These are phyloP conservation scores for Agapanthus africanus DNA, from an alignment of 106 monocot genomes.

Conservation along the genomic window DNA sequence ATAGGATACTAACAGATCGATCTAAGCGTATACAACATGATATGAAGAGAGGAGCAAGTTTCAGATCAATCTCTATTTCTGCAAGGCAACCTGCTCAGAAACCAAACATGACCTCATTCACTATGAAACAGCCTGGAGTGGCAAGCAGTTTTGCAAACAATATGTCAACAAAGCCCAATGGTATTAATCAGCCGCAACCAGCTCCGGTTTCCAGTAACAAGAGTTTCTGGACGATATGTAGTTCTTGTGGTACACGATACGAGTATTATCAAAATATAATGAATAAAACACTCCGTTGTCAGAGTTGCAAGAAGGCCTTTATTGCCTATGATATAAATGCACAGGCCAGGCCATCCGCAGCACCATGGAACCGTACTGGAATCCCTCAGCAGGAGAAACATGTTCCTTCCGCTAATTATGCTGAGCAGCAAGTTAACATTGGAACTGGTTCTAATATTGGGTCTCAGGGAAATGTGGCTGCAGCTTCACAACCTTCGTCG, in stretches of 20 bases:
- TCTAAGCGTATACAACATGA: conserved; percentile 14
- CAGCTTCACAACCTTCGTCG: conserved; percentile 1
- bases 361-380: conserved; percentile 13
- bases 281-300: conserved; percentile 12
- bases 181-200: background rate
- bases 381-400: conserved; percentile 9
- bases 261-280: conserved; percentile 15
- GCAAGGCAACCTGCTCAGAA: conserved; percentile 6
- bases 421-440: conserved; percentile 3
- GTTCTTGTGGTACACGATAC: conserved; percentile 15
- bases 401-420: background rate
- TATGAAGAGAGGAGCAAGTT: conserved; percentile 10
- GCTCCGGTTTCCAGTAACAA: background rate
- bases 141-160: background rate
- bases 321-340: conserved; percentile 20
- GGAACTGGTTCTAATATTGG: background rate
- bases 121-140: background rate
- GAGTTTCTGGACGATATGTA: conserved; percentile 24
- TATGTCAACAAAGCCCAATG: background rate
- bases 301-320: conserved; percentile 17
- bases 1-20: conserved; percentile 14
- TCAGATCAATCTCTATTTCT: conserved; percentile 5
- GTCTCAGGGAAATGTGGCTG: conserved; percentile 8
- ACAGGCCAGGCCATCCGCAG: background rate
- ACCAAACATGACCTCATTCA: conserved; percentile 7